Evolutionary conservation across 2,329 filamentous ascomycete genomes (phyloP), one percentile per base, ranked within the genome.

Genomic region (Acrocalymma vagum): DNA sequence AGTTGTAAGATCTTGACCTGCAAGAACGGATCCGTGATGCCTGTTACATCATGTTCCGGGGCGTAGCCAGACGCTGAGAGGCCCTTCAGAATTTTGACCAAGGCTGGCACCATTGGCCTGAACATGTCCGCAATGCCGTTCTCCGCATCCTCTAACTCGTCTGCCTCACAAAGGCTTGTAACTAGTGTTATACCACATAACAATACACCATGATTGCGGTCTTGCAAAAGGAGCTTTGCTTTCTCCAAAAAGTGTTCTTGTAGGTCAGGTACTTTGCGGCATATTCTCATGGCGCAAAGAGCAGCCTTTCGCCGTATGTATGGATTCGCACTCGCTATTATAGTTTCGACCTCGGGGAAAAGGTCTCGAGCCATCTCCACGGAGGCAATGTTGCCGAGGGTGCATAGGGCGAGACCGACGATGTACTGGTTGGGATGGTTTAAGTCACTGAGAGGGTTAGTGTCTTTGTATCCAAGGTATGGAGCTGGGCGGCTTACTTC

Each of bases 351-450:
- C 78, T 99, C 93, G 55, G 91, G 84, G 71, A 99, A 99, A 14
- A 99, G 78, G 73, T 99, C 94, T 78, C 94, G 83, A 13, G 94
- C 95, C 94, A 99, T 99, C 71, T 99, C 94, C 63, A 97, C 81
- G 1, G 93, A 96, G 44, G 95, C 93, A 60, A 99, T 99, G 70
- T 99, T 99, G 56, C 93, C 94, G 14, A 99, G 83, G 1, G 95
- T 96, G 70, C 93, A 96, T 21, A 99, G 84, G 46, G 94, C 94
- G 35, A 99, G 86, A 16, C 95, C 94, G 57, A 97, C 94, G 48
- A 99, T 90, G 72, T 99, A 99, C 73, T 99, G 94, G 70, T 99
- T 99, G 39, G 90, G 92, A 74, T 99, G 94, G 60, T 92, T 90
- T 41, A 99, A 81, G 66, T 97, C 94, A 79, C 93, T 96, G 59